Evolutionary conservation across 2,329 filamentous ascomycete genomes (phyloP), one percentile per base, ranked within the genome.

Genomic region (Botrytis hyacinthi): DNA sequence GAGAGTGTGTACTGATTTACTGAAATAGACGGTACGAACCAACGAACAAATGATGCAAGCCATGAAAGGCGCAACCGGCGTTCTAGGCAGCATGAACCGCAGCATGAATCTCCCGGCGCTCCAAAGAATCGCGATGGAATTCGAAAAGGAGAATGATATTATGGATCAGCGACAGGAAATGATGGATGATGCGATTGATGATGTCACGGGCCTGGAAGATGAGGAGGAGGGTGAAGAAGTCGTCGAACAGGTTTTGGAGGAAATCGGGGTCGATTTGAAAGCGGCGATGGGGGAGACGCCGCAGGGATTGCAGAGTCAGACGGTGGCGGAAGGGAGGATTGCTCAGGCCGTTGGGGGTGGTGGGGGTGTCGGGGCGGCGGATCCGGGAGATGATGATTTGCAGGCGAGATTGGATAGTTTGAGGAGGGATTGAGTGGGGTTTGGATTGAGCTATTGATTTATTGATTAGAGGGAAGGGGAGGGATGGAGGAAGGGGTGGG

Each of bases 11-110:
- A 42, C 65, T 65, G 48, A 46, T 44, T 18, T 26, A 22, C 51
- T 79, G 22, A 16, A 26, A 32, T 29, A 97, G 93, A 99, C 96
- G 68, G 95, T 98, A 77, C 91, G 96, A 77, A 98, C 95, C 78
- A 99, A 99, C 83, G 96, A 99, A 83, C 95, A 98, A 84, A 99
- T 99, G 96, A 98, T 98, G 95, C 94, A 97, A 83, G 96, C 95
- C 14, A 98, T 99, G 96, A 99, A 98, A 84, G 96, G 96, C 48
- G 96, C 96, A 7, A 98, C 96, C 1, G 91, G 92, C 83, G 91
- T 97, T 4, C 86, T 99, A 12, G 94, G 95, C 72, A 97, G 93
- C 84, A 99, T 99, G 96, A 99, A 99, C 83, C 89, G 93, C 77
- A 93, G 93, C 76, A 98, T 98, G 95, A 98, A 99, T 81, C 89